These are phyloP conservation scores for Talaromyces ruber DNA, from an alignment of 495 filamentous ascomycete species.

Conservation along the genomic window DNA sequence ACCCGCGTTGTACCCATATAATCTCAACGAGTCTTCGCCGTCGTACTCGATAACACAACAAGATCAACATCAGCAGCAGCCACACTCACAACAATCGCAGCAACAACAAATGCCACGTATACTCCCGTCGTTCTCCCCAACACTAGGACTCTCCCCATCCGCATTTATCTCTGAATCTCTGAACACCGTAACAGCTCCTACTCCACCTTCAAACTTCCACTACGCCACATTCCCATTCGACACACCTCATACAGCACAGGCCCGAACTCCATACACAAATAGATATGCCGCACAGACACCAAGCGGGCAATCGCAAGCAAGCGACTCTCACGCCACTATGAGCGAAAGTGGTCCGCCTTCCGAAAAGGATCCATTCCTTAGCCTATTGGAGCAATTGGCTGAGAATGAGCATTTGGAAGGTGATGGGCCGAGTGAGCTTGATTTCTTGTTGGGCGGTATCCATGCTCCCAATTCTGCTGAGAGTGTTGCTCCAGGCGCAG, in stretches of 20 bases:
- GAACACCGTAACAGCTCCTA: conserved; percentile 18
- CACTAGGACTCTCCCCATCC: conserved; percentile 23
- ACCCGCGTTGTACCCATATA: not conserved
- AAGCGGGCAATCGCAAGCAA: conserved; percentile 28
- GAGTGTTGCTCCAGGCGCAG: not conserved
- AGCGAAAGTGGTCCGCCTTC: conserved; percentile 12
- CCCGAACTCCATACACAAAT: not conserved
- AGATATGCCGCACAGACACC: conserved; percentile 21
- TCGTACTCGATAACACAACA: conserved; percentile 1
- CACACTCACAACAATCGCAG: not conserved
- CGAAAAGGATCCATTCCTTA: conserved; percentile 75
- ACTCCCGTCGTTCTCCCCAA: conserved; percentile 19
- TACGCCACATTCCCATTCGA: conserved; percentile 40
- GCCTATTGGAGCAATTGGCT: conserved; percentile 68
- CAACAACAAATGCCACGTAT: not conserved
- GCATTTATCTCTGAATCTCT: conserved; percentile 19
- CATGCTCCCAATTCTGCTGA: conserved; percentile 5
- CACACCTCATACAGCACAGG: conserved; percentile 6
- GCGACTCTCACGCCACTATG: conserved; percentile 20
- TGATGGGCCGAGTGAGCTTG: conserved; percentile 55
- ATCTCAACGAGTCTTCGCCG: not conserved
- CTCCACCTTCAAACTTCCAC: conserved; percentile 29
- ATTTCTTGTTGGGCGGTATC: conserved; percentile 53
- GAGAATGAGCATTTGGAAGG: conserved; percentile 54
- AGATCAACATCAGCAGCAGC: not conserved